A percentile compares a stretch with the other conserved stretches of the same genome.
Conservation (phyloP, 108 stramenopile genomes). For the Conticribra weissflogii region DNA sequence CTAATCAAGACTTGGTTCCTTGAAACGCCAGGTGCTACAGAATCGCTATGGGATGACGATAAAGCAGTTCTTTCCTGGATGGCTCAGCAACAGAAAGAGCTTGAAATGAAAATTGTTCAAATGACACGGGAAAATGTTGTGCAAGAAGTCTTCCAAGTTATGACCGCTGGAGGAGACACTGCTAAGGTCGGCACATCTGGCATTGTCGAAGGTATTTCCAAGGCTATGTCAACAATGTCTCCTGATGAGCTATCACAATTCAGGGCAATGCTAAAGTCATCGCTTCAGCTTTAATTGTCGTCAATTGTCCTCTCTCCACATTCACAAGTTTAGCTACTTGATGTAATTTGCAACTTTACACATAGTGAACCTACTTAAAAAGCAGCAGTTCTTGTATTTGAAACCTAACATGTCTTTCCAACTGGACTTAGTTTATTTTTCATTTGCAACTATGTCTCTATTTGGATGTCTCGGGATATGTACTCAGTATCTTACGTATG, state of each 20-base stretch:
- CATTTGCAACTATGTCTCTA: too few species aligned
- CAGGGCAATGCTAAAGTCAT: constrained; percentile 52
- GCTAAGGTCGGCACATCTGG: constrained; percentile 78
- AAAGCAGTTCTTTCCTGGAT: constrained; percentile 85
- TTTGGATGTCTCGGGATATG: too few species aligned
- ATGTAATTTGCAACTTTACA: too few species aligned
- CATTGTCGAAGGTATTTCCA: constrained; percentile 84
- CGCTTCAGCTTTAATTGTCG: constrained; percentile 44
- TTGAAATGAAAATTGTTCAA: constrained; percentile 77
- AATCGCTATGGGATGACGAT: constrained; percentile 78
- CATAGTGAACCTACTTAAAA: too few species aligned
- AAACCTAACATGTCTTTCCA: too few species aligned
- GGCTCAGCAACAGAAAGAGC: constrained; percentile 65
- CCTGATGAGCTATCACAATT: constrained; percentile 65
- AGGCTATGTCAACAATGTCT: constrained; percentile 65
- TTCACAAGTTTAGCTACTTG: too few species aligned
- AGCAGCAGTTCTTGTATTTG: too few species aligned
- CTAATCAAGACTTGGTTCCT: constrained; percentile 86
- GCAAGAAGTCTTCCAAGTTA: constrained; percentile 81
- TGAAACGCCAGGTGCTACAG: constrained; percentile 61
- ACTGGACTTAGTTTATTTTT: too few species aligned
- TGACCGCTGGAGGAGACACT: constrained; percentile 86
- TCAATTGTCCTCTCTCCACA: too few species aligned
- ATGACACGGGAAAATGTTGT: constrained; percentile 75
- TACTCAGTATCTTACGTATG: too few species aligned